phyloP scores from a whole-genome alignment of 2,329 filamentous ascomycete species.

The Incumbomyces lentus region DNA sequence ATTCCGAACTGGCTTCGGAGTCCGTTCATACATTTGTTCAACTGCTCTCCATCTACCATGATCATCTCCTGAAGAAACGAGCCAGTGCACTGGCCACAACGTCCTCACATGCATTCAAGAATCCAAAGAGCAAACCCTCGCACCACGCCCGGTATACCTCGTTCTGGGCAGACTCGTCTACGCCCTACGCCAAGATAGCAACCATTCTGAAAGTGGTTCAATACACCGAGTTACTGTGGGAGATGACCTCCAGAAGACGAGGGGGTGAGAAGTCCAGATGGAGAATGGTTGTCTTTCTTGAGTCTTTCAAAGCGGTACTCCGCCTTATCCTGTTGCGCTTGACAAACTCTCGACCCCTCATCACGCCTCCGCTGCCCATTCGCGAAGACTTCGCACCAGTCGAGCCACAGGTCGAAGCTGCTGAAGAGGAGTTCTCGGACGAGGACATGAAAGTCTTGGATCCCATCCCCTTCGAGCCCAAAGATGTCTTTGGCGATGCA shows the following conservation, averaged over 20 bases:
- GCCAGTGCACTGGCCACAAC: conserved; percentile 54
- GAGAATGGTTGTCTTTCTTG: conserved; percentile 76
- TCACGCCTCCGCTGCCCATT: conserved; percentile 77
- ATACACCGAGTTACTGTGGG: conserved; percentile 92
- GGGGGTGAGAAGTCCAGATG: conserved; percentile 71
- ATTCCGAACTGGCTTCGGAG: conserved; percentile 91
- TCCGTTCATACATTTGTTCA: conserved; percentile 39
- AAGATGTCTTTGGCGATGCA: conserved; percentile 14
- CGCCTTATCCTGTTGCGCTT: conserved; percentile 68
- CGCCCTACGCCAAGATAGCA: conserved; percentile 70
- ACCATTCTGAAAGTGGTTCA: conserved; percentile 78
- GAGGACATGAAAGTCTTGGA: conserved; percentile 23
- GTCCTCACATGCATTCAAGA: conserved; percentile 29
- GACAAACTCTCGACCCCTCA: conserved; percentile 70
- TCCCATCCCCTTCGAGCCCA: conserved; percentile 14
- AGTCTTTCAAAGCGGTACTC: conserved; percentile 78
- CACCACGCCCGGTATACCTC: conserved; percentile 55
- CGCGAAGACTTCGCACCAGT: conserved; percentile 56
- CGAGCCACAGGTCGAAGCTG: conserved; percentile 43
- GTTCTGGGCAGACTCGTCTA: conserved; percentile 51
- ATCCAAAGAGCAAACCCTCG: conserved; percentile 34
- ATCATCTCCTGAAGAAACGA: conserved; percentile 18
- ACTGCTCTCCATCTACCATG: conserved; percentile 16
- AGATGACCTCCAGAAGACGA: conserved; percentile 86
- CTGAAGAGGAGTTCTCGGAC: conserved; percentile 32